A percentile compares a stretch with the other conserved stretches of the same genome.
These are phyloP conservation scores for Colletotrichum sp. DNA, from an alignment of 2,329 filamentous ascomycete species.

Conservation along the genomic window DNA sequence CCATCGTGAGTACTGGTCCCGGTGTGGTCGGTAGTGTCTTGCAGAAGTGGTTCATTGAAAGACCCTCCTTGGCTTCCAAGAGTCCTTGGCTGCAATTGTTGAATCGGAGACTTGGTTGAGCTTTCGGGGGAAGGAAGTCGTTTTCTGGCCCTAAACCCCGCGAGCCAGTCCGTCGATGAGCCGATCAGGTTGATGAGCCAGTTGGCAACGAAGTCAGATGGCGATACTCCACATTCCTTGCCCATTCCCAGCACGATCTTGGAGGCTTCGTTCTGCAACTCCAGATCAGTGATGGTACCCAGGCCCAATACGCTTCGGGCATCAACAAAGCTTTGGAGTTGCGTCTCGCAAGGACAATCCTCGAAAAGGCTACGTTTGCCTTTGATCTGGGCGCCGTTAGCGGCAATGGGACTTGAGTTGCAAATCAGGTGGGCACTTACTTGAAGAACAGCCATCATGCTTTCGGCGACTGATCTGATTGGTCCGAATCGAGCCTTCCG, in stretches of 20 bases:
- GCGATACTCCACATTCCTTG: slow-evolving; percentile 4
- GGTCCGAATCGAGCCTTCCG: slow-evolving; percentile 27
- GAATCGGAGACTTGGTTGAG: neutral
- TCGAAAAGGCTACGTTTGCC: slow-evolving; percentile 31
- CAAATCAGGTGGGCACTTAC: neutral
- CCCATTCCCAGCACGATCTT: slow-evolving; percentile 14
- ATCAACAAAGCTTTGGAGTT: slow-evolving; percentile 5
- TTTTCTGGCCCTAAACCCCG: neutral
- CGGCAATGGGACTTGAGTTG: neutral
- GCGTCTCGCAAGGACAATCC: slow-evolving; percentile 26
- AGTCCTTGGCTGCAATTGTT: neutral
- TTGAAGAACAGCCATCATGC: slow-evolving; percentile 24
- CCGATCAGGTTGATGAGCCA: slow-evolving; percentile 13
- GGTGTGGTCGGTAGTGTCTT: neutral
- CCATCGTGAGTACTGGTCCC: neutral
- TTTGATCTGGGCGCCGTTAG: slow-evolving; percentile 22
- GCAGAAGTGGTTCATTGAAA: neutral
- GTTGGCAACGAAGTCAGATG: slow-evolving; percentile 11
- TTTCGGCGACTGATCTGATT: slow-evolving; percentile 25
- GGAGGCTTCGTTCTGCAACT: slow-evolving; percentile 24
- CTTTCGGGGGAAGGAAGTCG: neutral
- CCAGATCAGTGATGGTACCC: slow-evolving; percentile 1
- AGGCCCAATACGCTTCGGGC: neutral
- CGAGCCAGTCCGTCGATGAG: slow-evolving; percentile 7
- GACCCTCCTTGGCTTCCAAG: too few relatives aligned